A percentile compares a stretch with the other conserved stretches of the same genome.
phyloP scores from a whole-genome alignment of 164 flowering plant species.

The Liquidambar formosana region DNA sequence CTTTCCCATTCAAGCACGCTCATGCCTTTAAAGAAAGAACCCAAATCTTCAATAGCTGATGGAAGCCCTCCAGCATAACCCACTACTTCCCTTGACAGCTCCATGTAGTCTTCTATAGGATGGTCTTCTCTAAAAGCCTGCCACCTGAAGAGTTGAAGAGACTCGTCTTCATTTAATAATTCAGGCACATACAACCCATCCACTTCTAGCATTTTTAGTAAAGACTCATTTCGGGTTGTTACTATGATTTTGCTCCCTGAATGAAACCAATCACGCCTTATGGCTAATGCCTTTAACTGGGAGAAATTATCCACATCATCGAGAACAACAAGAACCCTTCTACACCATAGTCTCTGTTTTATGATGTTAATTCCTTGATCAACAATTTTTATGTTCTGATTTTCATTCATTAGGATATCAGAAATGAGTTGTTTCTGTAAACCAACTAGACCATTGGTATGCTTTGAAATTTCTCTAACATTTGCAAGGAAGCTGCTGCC shows the following conservation, averaged over 20 bases:
- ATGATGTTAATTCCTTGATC: background rate
- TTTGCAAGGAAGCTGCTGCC: background rate
- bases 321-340: background rate
- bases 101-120: conserved; percentile 5
- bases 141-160: background rate
- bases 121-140: conserved; percentile 1
- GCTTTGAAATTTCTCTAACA: background rate
- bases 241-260: background rate
- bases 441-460: background rate
- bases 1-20: background rate
- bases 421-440: background rate
- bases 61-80: background rate
- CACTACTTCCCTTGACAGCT: background rate
- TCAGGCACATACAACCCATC: background rate
- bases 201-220: background rate
- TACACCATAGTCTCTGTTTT: background rate
- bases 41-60: background rate
- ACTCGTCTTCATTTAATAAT: background rate
- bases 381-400: background rate
- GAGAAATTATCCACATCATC: background rate
- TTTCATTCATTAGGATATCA: background rate
- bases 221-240: no score
- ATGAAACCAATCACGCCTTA: conserved; percentile 1
- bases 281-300: background rate
- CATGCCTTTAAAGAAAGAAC: background rate